A percentile compares a stretch with the other conserved stretches of the same genome.
Evolutionary conservation across 2,329 filamentous ascomycete genomes (phyloP).

Genomic region (Remersonia thermophila): DNA sequence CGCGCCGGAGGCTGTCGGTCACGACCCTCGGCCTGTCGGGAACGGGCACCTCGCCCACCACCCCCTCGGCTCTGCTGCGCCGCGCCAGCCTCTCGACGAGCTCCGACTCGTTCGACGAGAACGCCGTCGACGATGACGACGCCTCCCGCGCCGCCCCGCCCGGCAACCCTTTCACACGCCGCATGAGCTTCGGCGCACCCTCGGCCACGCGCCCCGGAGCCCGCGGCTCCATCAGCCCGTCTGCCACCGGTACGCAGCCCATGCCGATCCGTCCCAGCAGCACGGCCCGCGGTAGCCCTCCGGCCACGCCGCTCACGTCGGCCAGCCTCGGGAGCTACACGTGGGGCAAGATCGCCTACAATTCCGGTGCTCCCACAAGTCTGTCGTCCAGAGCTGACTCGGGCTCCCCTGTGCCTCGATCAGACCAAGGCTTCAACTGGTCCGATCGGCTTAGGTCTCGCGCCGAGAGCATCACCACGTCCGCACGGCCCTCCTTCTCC

Average conservation of each 20-base stretch:
- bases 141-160: constrained; percentile 50
- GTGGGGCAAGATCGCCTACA: constrained; percentile 26
- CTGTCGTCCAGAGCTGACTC: constrained; percentile 46
- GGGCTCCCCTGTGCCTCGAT: constrained; percentile 39
- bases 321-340: constrained; percentile 21
- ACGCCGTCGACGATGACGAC: constrained; percentile 58
- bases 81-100: constrained; percentile 55
- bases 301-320: constrained; percentile 23
- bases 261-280: constrained; percentile 21
- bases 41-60: constrained; percentile 53
- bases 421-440: constrained; percentile 95
- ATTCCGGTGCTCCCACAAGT: constrained; percentile 23
- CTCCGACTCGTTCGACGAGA: constrained; percentile 57
- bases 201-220: constrained; percentile 58
- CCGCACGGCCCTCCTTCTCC: constrained; percentile 45
- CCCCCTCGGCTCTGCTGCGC: constrained; percentile 39
- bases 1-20: constrained; percentile 58
- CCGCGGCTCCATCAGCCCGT: constrained; percentile 48
- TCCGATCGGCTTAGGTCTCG: constrained; percentile 88
- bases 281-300: constrained; percentile 15
- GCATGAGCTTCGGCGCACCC: constrained; percentile 73
- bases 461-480: constrained; percentile 60
- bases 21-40: constrained; percentile 64
- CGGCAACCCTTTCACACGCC: constrained; percentile 64
- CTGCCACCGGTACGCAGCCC: constrained; percentile 47